These are phyloP conservation scores for Diaporthe eres DNA, from an alignment of 2,329 filamentous ascomycete genomes.

Conservation along the genomic window DNA sequence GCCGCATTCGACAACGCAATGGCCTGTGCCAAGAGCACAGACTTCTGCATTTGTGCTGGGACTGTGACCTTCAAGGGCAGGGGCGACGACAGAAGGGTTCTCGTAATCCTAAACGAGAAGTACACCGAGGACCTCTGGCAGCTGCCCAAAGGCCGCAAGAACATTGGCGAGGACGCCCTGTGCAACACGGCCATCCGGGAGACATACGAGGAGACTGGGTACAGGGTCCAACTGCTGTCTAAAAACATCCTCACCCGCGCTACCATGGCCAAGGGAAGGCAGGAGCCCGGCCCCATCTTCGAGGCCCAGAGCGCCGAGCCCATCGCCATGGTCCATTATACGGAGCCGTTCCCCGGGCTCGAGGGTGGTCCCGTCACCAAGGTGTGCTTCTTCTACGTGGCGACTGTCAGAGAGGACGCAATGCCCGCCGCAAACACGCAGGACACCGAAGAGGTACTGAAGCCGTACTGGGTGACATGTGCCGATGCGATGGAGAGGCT, in stretches of 20 bases:
- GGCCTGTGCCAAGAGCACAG: conserved; percentile 57
- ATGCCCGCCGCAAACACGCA: conserved; percentile 47
- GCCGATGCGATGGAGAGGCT: conserved; percentile 44
- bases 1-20: conserved; percentile 51
- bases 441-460: conserved; percentile 51
- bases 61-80: conserved; percentile 59
- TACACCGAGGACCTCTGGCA: conserved; percentile 57
- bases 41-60: conserved; percentile 62
- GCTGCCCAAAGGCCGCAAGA: conserved; percentile 64
- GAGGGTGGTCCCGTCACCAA: conserved; percentile 52
- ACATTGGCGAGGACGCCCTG: conserved; percentile 59
- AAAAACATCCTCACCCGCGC: conserved; percentile 60
- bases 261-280: conserved; percentile 47
- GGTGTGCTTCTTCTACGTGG: conserved; percentile 58
- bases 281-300: conserved; percentile 31
- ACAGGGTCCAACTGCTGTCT: conserved; percentile 54
- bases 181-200: conserved; percentile 60
- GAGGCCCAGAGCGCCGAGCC: conserved; percentile 52
- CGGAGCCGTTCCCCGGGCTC: conserved; percentile 50
- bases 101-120: conserved; percentile 59
- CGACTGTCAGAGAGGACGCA: conserved; percentile 49
- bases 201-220: conserved; percentile 63
- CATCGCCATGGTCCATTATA: conserved; percentile 53
- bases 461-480: conserved; percentile 46
- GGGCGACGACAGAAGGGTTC: conserved; percentile 52